phyloP scores from a whole-genome alignment of 768 basidiomycete genomes.

The Cubamyces sp. region DNA sequence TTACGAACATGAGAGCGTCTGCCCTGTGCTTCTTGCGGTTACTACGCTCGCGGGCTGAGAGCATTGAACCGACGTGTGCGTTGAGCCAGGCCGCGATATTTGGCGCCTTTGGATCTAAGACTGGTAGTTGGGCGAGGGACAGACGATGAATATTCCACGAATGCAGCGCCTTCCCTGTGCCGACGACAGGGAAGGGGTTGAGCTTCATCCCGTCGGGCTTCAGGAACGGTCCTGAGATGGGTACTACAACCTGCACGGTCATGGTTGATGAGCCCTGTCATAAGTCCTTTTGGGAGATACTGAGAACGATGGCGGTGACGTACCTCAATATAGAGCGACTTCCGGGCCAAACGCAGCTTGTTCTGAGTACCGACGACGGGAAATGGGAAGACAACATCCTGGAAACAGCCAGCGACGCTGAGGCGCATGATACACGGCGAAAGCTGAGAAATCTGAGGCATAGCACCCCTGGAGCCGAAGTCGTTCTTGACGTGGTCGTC shows the following conservation, averaged over 20 bases:
- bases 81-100: constrained; percentile 37
- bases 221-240: constrained; percentile 25
- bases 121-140: constrained; percentile 41
- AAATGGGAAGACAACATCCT: constrained; percentile 46
- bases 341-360: constrained; percentile 54
- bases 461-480: constrained; percentile 19
- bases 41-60: constrained; percentile 38
- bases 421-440: constrained; percentile 41
- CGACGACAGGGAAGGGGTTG: constrained; percentile 37
- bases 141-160: constrained; percentile 46
- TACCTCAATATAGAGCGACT: constrained; percentile 53
- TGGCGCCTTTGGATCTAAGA: constrained; percentile 31
- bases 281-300: neutral
- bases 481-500: constrained; percentile 5
- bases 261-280: constrained; percentile 26
- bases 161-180: neutral
- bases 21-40: constrained; percentile 29
- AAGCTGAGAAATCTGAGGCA: constrained; percentile 29
- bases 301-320: neutral
- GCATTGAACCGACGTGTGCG: constrained; percentile 37
- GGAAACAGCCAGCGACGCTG: constrained; percentile 31
- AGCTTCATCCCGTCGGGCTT: constrained; percentile 26
- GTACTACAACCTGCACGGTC: constrained; percentile 35
- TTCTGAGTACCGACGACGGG: constrained; percentile 43
- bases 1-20: constrained; percentile 39